Evolutionary conservation across 2,329 filamentous ascomycete genomes (phyloP), one percentile per base, ranked within the genome.

Genomic region (Claviceps pazoutovae): DNA sequence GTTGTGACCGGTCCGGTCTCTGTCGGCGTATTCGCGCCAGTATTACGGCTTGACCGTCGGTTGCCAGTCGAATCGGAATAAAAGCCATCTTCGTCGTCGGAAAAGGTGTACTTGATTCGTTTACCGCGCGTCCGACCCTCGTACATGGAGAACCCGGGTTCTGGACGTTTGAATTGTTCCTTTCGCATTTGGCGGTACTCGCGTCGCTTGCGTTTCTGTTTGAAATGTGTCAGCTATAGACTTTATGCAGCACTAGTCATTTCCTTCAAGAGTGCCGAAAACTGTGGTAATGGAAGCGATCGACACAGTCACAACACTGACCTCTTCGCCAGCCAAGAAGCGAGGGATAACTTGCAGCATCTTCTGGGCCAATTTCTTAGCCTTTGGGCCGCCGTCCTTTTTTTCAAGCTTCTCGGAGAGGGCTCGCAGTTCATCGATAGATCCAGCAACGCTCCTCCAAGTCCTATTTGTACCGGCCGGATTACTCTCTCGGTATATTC

Each of bases 51-150:
- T 13, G 87, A 88, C 6, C 83, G 79, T 73, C 90, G 64, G 65
- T 70, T 67, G 5, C 53, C 54, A 9, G 78, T 76, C 38, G 82
- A 83, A 62, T 83, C 79, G n/a, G 79, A 79, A 52, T 74, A 78
- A 49, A 81, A 80, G 16, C 83, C 80, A 38, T 84, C 84, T 58
- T 94, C 88, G 23, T 94, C 88, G 50, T 96, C 90, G 0, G 89
- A 94, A 63, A 87, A 98, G 0, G 88, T 98, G 64, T 98, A 98
- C 67, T 90, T 94, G 70, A 95, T 86, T 55, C 91, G 86, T 73
- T 98, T 97, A 52, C 93, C 93, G 54, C 93, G 82, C 5, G 94
- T 98, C 50, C 93, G 87, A 48, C 93, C 93, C 71, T 98, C 93
- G 66, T 98, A 98, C 53, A 95, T 74, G 1, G 90, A 96, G 64